Percentiles rank a stretch among this genome's conserved stretches.
Evolutionary conservation across 768 basidiomycete genomes (phyloP).

Genomic region (Suillus cothurnatus): DNA sequence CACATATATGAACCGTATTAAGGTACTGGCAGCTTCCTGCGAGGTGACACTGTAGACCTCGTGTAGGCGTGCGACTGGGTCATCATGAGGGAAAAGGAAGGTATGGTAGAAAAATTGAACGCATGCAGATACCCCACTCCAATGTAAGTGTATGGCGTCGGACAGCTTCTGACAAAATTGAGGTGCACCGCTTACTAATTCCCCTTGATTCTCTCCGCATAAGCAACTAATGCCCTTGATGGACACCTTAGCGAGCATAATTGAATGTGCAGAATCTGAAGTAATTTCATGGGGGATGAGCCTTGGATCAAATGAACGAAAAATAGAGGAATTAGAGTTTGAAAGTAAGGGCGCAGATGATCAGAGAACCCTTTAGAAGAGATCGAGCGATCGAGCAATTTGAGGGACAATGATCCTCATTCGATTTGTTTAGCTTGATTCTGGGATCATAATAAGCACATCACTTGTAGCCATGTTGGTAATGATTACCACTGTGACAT

Average conservation of each 20-base stretch:
- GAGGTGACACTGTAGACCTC: not conserved
- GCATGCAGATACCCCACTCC: slow-evolving; percentile 1
- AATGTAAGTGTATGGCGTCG: not conserved
- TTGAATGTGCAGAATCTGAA: slow-evolving; percentile 1
- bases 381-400: not conserved
- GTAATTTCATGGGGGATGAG: slow-evolving; percentile 1
- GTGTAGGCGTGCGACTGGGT: not conserved
- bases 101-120: slow-evolving; percentile 2
- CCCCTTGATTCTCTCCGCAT: slow-evolving; percentile 1
- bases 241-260: slow-evolving; percentile 3
- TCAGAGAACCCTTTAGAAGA: slow-evolving; percentile 1
- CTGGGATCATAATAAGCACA: not conserved
- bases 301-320: slow-evolving; percentile 1
- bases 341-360: slow-evolving; percentile 1
- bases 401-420: slow-evolving; percentile 1
- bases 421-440: slow-evolving; percentile 3
- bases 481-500: slow-evolving; percentile 4
- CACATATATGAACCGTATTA: not conserved
- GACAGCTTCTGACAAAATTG: slow-evolving; percentile 5
- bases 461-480: slow-evolving; percentile 1
- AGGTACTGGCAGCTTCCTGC: slow-evolving; percentile 1
- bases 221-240: slow-evolving; percentile 1
- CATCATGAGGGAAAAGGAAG: not conserved
- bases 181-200: not conserved
- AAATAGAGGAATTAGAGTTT: slow-evolving; percentile 1